Evolutionary conservation across 164 flowering plant species (phyloP).

Genomic region (Nymphaea thermarum): DNA sequence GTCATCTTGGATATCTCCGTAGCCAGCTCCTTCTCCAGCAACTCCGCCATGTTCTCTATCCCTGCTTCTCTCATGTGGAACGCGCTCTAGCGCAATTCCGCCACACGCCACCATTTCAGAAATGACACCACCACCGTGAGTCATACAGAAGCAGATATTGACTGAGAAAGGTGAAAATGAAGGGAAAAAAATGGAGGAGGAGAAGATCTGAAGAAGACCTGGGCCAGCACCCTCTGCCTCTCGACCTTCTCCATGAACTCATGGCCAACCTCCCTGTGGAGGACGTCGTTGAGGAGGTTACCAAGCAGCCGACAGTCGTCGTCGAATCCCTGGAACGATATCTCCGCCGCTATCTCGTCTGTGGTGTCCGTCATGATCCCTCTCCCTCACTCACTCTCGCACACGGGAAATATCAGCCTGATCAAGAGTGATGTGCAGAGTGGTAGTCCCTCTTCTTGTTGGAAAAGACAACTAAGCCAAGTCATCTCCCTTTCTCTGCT

Average conservation of each 20-base stretch:
- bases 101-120: not conserved
- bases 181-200: no score
- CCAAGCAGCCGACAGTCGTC: conserved; percentile 66
- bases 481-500: no score
- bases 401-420: no score
- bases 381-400: no score
- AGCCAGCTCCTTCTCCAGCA: conserved; percentile 67
- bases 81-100: conserved; percentile 31
- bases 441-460: no score
- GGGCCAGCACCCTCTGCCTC: conserved; percentile 49
- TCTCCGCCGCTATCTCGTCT: conserved; percentile 85
- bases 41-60: conserved; percentile 59
- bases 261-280: conserved; percentile 54
- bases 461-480: no score
- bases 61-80: conserved; percentile 69
- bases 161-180: not conserved
- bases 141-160: conserved; percentile 3
- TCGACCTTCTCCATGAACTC: conserved; percentile 56
- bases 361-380: conserved; percentile 60
- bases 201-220: conserved; percentile 22
- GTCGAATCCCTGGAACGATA: conserved; percentile 70
- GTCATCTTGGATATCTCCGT: conserved; percentile 71
- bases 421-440: no score
- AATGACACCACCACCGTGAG: no score
- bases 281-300: conserved; percentile 61